Evolutionary conservation across 176 grass and related monocot species (phyloP).

Genomic region (Rhynchospora breviuscula): DNA sequence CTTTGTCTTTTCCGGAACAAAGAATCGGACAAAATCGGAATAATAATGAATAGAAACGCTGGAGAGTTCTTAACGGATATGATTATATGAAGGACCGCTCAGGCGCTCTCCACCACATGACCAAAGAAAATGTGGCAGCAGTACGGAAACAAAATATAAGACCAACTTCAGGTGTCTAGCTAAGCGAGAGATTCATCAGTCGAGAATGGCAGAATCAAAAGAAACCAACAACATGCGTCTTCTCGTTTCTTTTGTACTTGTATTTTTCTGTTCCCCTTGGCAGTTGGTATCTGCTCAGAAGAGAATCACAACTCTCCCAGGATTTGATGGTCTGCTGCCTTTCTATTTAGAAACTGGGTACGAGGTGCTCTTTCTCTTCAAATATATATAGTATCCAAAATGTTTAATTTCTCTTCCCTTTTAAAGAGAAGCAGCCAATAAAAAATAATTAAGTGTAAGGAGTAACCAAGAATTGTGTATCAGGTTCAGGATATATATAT

Average conservation of each 20-base stretch:
- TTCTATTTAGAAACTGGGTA: slow-evolving; percentile 47
- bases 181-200: neutral
- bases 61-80: too few species aligned
- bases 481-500: neutral
- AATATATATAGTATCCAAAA: neutral
- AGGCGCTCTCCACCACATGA: too few species aligned
- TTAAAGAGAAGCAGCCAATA: neutral
- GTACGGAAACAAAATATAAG: neutral
- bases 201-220: neutral
- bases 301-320: slow-evolving; percentile 33
- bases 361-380: too few species aligned
- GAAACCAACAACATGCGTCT: neutral
- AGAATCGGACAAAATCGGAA: too few species aligned
- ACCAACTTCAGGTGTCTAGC: neutral
- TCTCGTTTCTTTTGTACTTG: neutral
- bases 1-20: too few species aligned
- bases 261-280: neutral
- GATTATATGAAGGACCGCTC: too few species aligned
- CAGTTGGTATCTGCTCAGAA: slow-evolving; percentile 16
- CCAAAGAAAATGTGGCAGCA: too few species aligned
- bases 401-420: neutral
- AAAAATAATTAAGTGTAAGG: neutral
- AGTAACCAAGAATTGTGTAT: neutral
- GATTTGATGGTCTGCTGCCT: slow-evolving; percentile 38
- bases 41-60: too few species aligned